Evolutionary conservation across 78 protist genomes (phyloP), one percentile per base, ranked within the genome.

Genomic region (Parvularia atlantis): DNA sequence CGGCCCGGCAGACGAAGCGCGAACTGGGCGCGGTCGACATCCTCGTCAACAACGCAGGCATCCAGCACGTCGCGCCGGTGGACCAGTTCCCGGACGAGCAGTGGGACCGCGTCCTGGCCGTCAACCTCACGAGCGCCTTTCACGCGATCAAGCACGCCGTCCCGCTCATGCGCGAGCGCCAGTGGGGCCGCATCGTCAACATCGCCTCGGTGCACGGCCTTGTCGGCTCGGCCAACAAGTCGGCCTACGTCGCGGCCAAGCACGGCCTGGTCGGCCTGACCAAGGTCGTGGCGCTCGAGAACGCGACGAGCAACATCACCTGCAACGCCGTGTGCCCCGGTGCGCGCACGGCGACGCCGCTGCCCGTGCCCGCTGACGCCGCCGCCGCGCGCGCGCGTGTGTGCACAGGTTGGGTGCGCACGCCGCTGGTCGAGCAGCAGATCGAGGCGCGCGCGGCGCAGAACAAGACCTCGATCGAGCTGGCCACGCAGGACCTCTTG

Each of bases 171-270:
- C 7, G 9, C 44, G 56, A 66, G 28, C 6, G 7, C 20, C 26
- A 24, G 16, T 17, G 10, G 10, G 71, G 71, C 20, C 71, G 71
- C 19, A 66, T 71, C 10, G 17, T 71, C 44, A 62, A 71, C 67
- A 66, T 59, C 22, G 75, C 62, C 14, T 66, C 72, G 30, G 37
- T 17, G 16, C 75, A 71, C 17, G n/a, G 33, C 35, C 46, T 62
- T 22, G 43, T 61, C 28, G 75, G 40, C 40, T 66, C 72, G 28
- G 11, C n/a, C 24, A 14, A 62, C 46, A 71, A 71, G n/a, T 56
- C 75, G 20, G 77, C 78, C n/a, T 71, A 71, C 17, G 46, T 40
- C 26, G 67, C 72, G 24, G 73, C 75, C 40, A 71, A 71, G 37
- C 75, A 71, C 37, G 75, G 75, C 43, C 54, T 71, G 48, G 62